A percentile compares a stretch with the other conserved stretches of the same genome.
phyloP scores from a whole-genome alignment of 305 asterid genomes.

The Solanum chacoense region DNA sequence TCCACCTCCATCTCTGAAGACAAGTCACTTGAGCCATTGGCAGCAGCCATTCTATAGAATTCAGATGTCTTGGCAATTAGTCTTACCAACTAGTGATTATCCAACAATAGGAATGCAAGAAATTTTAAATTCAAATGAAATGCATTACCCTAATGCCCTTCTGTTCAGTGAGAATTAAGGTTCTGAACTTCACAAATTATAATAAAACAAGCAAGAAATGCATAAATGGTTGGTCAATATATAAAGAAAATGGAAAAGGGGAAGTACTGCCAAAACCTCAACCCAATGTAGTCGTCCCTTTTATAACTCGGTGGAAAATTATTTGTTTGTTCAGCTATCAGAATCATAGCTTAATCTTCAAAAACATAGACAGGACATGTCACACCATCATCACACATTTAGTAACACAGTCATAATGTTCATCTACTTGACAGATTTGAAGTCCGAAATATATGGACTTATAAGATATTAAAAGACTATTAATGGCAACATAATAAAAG shows the following conservation, averaged over 20 bases:
- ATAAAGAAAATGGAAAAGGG: not conserved
- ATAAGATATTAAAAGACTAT: not conserved
- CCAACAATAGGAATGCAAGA: not conserved
- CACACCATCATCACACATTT: not conserved
- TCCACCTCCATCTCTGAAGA: constrained; percentile 82
- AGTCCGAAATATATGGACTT: not conserved
- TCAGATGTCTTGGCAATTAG: not conserved
- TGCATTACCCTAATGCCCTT: not conserved
- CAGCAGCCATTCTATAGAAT: constrained; percentile 30
- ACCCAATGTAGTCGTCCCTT: not conserved
- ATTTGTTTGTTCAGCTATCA: not conserved
- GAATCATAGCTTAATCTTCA: not conserved
- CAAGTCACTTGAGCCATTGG: constrained; percentile 36
- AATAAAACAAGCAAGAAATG: not conserved
- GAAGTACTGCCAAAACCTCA: not conserved
- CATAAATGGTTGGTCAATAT: not conserved
- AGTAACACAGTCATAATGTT: not conserved
- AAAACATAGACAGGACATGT: not conserved
- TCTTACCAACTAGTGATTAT: not conserved
- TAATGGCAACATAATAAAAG: not conserved
- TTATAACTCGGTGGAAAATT: not conserved
- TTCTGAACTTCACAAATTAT: not conserved
- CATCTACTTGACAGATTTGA: not conserved
- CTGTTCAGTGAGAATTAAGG: not conserved
- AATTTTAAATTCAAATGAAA: not conserved